Percentiles rank a stretch among this genome's conserved stretches.
Evolutionary conservation across 805 yeast species (phyloP).

Genomic region (Cyberlindnera americana): DNA sequence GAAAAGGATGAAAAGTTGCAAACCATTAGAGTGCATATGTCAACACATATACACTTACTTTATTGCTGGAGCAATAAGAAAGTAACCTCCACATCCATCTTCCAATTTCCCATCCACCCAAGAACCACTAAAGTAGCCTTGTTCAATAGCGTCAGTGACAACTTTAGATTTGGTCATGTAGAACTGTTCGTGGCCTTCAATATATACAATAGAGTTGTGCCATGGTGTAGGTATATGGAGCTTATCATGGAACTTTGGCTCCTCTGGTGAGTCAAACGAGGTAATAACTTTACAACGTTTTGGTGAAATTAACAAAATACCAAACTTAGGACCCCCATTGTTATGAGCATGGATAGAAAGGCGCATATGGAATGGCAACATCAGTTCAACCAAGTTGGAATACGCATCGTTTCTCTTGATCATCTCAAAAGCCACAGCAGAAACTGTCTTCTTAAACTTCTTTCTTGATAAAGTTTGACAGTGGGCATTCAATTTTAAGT

Average conservation of each 20-base stretch:
- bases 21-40: too few relatives aligned
- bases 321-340: constrained; percentile 58
- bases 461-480: constrained; percentile 38
- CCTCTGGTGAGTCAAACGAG: constrained; percentile 35
- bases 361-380: constrained; percentile 57
- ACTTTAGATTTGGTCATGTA: constrained; percentile 36
- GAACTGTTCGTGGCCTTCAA: constrained; percentile 33
- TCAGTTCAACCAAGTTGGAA: constrained; percentile 55
- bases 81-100: constrained; percentile 34
- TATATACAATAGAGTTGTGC: constrained; percentile 52
- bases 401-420: constrained; percentile 63
- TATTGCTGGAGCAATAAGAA: constrained; percentile 4
- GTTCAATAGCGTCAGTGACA: constrained; percentile 34
- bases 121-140: constrained; percentile 33
- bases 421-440: constrained; percentile 61
- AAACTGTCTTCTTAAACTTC: constrained; percentile 44
- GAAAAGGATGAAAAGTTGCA: too few relatives aligned
- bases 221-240: constrained; percentile 66
- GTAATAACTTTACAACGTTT: constrained; percentile 44
- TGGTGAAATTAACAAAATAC: constrained; percentile 44
- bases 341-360: constrained; percentile 60
- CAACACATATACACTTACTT: too few relatives aligned
- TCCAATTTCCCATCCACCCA: constrained; percentile 34
- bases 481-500: constrained; percentile 41
- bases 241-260: constrained; percentile 47